Conservation (phyloP, 2,329 filamentous ascomycete species). For the Sarocladium oryzae region DNA sequence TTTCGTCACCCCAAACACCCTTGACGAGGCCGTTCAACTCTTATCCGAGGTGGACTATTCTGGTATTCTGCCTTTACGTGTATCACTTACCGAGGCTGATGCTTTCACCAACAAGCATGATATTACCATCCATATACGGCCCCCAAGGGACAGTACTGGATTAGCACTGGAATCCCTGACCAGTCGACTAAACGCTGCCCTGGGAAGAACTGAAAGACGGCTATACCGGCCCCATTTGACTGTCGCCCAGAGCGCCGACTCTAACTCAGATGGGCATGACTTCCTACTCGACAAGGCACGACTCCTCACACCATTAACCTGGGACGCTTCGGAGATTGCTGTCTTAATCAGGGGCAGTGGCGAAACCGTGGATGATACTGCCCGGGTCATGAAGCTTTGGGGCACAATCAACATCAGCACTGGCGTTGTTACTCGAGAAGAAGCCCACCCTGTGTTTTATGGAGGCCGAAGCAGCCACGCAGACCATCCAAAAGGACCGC, state of each 20-base stretch:
- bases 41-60: constrained; percentile 15
- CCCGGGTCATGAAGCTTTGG: constrained; percentile 51
- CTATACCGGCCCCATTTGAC: constrained; percentile 43
- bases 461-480: too few relatives aligned
- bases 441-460: neutral
- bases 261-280: constrained; percentile 35
- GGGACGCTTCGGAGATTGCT: constrained; percentile 40
- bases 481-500: too few relatives aligned
- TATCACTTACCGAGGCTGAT: constrained; percentile 35
- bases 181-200: constrained; percentile 24
- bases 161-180: constrained; percentile 26
- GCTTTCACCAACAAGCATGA: constrained; percentile 43
- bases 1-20: constrained; percentile 44
- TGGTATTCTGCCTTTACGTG: constrained; percentile 10
- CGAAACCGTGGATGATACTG: constrained; percentile 20
- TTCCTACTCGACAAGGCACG: constrained; percentile 47
- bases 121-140: constrained; percentile 42
- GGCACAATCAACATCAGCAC: constrained; percentile 35
- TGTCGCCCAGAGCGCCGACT: constrained; percentile 50
- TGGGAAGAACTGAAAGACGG: constrained; percentile 24
- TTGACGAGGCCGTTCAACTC: constrained; percentile 35
- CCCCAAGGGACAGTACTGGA: constrained; percentile 11
- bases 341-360: constrained; percentile 44
- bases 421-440: constrained; percentile 11
- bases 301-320: constrained; percentile 40